These are phyloP conservation scores for Solanum habrochaites DNA, from an alignment of 257 asterid species.

Conservation along the genomic window DNA sequence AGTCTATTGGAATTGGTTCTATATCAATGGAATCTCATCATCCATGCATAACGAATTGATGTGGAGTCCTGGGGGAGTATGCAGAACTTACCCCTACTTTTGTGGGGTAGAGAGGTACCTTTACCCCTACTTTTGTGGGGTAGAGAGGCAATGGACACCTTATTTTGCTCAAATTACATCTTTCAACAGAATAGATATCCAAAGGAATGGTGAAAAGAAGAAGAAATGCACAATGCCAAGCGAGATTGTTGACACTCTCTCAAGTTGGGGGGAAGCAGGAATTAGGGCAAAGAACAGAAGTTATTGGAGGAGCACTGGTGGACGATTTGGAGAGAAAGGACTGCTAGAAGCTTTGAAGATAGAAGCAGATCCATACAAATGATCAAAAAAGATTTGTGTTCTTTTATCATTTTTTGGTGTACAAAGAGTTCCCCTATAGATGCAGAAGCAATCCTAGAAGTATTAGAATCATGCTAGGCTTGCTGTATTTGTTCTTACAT, in stretches of 20 bases:
- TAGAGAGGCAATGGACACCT: background rate
- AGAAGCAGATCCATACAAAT: background rate
- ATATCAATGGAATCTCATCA: background rate
- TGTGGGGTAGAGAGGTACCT: too few relatives aligned
- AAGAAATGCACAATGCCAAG: background rate
- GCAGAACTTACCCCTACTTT: background rate
- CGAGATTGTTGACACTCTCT: background rate
- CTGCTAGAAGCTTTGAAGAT: background rate
- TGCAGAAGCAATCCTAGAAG: background rate
- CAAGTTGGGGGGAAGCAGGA: background rate
- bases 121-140: background rate
- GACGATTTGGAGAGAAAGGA: background rate
- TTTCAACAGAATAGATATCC: background rate
- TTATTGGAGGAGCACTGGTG: background rate
- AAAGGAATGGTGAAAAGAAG: background rate
- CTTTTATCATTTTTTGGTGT: background rate
- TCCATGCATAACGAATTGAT: background rate
- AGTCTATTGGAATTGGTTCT: too few relatives aligned
- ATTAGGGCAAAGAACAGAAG: background rate
- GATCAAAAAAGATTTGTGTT: background rate
- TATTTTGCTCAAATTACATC: background rate
- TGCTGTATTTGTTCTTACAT: background rate
- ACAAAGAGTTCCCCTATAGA: background rate
- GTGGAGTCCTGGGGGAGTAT: background rate
- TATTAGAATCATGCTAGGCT: background rate